A percentile compares a stretch with the other conserved stretches of the same genome.
Evolutionary conservation across 2,329 filamentous ascomycete species (phyloP).

Genomic region (Epichloe brachyelytri): DNA sequence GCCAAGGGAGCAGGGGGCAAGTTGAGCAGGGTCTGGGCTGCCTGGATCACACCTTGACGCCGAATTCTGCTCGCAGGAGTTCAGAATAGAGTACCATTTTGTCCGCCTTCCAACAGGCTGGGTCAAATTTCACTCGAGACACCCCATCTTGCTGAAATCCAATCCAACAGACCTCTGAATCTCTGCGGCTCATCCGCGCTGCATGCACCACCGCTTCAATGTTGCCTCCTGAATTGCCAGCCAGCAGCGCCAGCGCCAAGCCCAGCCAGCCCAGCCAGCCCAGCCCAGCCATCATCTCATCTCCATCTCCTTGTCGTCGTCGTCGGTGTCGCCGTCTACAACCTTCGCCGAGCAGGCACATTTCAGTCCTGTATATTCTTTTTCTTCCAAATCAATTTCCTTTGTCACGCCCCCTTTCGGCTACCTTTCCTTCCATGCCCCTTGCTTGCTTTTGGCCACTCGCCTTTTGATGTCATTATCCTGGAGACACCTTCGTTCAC

Average conservation of each 20-base stretch:
- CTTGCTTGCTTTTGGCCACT: neutral
- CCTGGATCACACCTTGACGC: neutral
- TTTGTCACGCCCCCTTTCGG: neutral
- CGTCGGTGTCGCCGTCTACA: constrained; percentile 2
- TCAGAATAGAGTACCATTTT: constrained; percentile 2
- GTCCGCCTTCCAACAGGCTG: neutral
- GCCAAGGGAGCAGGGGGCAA: neutral
- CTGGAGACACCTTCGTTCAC: neutral
- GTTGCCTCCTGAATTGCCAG: neutral
- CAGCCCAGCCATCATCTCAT: neutral
- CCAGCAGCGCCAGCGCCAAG: neutral
- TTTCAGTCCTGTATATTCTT: neutral
- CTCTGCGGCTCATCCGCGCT: neutral
- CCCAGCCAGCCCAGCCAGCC: neutral
- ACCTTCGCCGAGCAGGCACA: neutral
- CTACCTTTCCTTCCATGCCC: neutral
- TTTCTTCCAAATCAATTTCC: neutral
- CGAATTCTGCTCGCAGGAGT: constrained; percentile 1
- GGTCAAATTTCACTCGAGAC: neutral
- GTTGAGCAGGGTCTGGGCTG: neutral
- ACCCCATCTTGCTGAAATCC: neutral
- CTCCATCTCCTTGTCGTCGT: neutral
- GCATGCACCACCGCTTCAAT: neutral
- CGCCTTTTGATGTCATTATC: constrained; percentile 2
- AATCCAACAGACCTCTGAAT: neutral